Conservation (phyloP, 2,329 filamentous ascomycete genomes). For the Diaporthe sp. region DNA sequence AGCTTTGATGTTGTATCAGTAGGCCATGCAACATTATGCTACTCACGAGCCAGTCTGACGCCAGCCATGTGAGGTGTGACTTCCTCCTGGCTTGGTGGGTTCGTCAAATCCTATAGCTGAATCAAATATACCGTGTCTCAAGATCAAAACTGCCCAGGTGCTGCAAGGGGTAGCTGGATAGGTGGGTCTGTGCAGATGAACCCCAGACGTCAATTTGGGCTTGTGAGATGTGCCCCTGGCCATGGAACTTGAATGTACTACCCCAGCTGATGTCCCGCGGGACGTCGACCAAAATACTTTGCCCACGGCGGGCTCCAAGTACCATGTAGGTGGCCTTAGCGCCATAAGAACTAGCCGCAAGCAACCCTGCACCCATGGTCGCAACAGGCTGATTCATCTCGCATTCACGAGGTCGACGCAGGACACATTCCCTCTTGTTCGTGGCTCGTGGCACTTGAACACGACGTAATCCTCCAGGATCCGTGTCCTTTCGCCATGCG, state of each 20-base stretch:
- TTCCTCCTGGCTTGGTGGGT: background rate
- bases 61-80: background rate
- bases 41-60: background rate
- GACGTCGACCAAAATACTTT: slow-evolving; percentile 12
- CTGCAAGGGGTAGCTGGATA: slow-evolving; percentile 9
- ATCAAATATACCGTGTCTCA: slow-evolving; percentile 20
- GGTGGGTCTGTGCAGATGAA: slow-evolving; percentile 23
- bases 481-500: slow-evolving; percentile 35
- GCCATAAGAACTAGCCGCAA: slow-evolving; percentile 13
- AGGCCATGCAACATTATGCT: background rate
- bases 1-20: background rate
- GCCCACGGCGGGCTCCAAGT: background rate
- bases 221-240: slow-evolving; percentile 2
- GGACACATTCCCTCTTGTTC: slow-evolving; percentile 29
- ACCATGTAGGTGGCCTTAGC: slow-evolving; percentile 33
- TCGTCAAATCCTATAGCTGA: slow-evolving; percentile 8
- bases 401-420: slow-evolving; percentile 36
- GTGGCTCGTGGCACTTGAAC: slow-evolving; percentile 34
- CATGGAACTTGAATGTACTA: slow-evolving; percentile 4
- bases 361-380: slow-evolving; percentile 15
- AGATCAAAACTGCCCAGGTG: background rate
- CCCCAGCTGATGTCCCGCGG: background rate
- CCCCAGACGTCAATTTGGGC: slow-evolving; percentile 28
- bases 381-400: slow-evolving; percentile 36
- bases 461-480: slow-evolving; percentile 29